Conservation (phyloP, 768 basidiomycete genomes). For the Mycena haematopus region DNA sequence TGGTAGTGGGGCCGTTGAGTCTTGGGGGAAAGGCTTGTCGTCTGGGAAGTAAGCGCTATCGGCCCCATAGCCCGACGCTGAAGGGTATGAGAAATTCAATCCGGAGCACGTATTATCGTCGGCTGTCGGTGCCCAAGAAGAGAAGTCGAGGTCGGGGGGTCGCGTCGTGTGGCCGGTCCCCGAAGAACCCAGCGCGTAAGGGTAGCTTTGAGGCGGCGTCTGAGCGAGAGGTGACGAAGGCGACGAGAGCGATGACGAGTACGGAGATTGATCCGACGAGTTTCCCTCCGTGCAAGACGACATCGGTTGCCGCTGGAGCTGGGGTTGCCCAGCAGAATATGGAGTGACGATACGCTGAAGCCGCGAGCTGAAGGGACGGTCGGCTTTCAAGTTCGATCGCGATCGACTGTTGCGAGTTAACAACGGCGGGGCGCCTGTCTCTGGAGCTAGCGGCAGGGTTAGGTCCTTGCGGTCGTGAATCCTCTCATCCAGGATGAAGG, state of each 20-base stretch:
- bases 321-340: not conserved
- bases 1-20: not conserved
- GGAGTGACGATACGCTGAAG: conserved; percentile 10
- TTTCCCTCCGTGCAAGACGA: conserved; percentile 1
- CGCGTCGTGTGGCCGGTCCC: not conserved
- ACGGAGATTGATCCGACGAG: conserved; percentile 2
- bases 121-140: not conserved
- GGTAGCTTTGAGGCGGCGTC: not conserved
- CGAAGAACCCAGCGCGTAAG: not conserved
- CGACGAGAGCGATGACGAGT: conserved; percentile 14
- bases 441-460: conserved; percentile 35
- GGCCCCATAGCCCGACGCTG: not conserved
- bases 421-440: conserved; percentile 35
- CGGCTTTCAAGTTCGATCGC: conserved; percentile 3
- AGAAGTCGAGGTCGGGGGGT: not conserved
- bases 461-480: conserved; percentile 42
- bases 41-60: not conserved
- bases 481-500: conserved; percentile 62
- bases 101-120: not conserved
- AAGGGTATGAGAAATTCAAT: not conserved
- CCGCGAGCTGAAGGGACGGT: conserved; percentile 13
- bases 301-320: conserved; percentile 3
- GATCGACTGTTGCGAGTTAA: conserved; percentile 24
- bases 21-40: conserved; percentile 2
- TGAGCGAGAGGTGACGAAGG: conserved; percentile 15